phyloP scores from a whole-genome alignment of 2,329 filamentous ascomycete genomes.

The Phyllosticta citribraziliensis region DNA sequence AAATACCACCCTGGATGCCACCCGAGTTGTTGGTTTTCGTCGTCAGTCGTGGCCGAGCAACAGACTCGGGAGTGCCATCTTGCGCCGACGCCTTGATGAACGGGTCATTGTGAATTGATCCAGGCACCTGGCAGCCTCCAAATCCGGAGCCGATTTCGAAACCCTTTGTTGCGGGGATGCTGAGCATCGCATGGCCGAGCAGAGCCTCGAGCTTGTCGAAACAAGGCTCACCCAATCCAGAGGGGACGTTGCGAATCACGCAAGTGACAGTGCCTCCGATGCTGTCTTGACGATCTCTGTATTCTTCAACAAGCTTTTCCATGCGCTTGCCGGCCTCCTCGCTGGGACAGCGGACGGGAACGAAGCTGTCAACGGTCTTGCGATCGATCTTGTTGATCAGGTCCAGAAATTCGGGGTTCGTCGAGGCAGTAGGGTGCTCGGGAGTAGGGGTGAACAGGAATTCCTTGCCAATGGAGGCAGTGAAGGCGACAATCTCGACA shows the following conservation, averaged over 20 bases:
- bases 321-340: slow-evolving; percentile 55
- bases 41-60: slow-evolving; percentile 51
- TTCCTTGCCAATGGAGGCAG: slow-evolving; percentile 71
- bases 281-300: slow-evolving; percentile 70
- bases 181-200: slow-evolving; percentile 88
- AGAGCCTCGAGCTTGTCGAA: slow-evolving; percentile 94
- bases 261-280: slow-evolving; percentile 94
- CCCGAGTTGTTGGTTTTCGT: slow-evolving; percentile 94
- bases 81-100: slow-evolving; percentile 54
- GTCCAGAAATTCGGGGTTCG: slow-evolving; percentile 68
- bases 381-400: slow-evolving; percentile 65
- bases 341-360: slow-evolving; percentile 83
- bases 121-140: slow-evolving; percentile 72
- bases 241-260: slow-evolving; percentile 76
- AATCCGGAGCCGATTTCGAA: slow-evolving; percentile 96
- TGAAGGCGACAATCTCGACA: slow-evolving; percentile 86
- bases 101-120: slow-evolving; percentile 85
- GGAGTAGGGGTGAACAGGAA: slow-evolving; percentile 65
- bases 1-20: slow-evolving; percentile 90
- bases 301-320: slow-evolving; percentile 68
- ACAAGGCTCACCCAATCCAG: slow-evolving; percentile 81
- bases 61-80: slow-evolving; percentile 29
- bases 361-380: slow-evolving; percentile 66
- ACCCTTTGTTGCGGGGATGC: slow-evolving; percentile 87
- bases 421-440: slow-evolving; percentile 57